Evolutionary conservation across 257 asterid genomes (phyloP).

Genomic region (Scutellaria minor): DNA sequence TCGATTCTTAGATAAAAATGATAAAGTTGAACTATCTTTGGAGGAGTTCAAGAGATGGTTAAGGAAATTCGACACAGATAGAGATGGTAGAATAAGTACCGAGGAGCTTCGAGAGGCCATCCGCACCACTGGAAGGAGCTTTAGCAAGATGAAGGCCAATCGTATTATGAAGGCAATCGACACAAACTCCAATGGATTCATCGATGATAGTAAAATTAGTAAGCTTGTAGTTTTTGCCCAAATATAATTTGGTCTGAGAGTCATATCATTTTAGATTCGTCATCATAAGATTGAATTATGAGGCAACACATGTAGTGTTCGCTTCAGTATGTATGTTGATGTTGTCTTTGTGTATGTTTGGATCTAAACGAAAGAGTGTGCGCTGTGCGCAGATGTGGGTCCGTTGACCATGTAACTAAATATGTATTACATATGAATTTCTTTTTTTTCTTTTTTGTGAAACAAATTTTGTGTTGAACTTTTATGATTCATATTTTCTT

Average conservation of each 20-base stretch:
- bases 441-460: too few relatives aligned
- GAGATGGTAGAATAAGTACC: constrained; percentile 42
- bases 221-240: constrained; percentile 45
- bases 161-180: constrained; percentile 38
- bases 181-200: constrained; percentile 37
- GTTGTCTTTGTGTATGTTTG: too few relatives aligned
- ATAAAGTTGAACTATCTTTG: constrained; percentile 36
- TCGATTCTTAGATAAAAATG: constrained; percentile 6
- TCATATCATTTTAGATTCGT: neutral
- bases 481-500: too few relatives aligned
- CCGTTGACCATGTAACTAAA: too few relatives aligned
- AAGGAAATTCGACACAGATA: constrained; percentile 37
- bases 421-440: too few relatives aligned
- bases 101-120: constrained; percentile 48
- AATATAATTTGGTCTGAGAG: neutral
- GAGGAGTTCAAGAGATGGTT: constrained; percentile 56
- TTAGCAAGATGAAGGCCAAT: constrained; percentile 35
- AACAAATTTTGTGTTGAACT: too few relatives aligned
- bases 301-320: too few relatives aligned
- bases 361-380: too few relatives aligned
- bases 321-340: too few relatives aligned
- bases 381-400: too few relatives aligned
- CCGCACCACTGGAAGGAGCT: constrained; percentile 43
- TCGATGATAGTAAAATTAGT: constrained; percentile 43
- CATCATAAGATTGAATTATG: too few relatives aligned